Evolutionary conservation across 495 filamentous ascomycete species (phyloP).

Genomic region (Penicillium lividum): DNA sequence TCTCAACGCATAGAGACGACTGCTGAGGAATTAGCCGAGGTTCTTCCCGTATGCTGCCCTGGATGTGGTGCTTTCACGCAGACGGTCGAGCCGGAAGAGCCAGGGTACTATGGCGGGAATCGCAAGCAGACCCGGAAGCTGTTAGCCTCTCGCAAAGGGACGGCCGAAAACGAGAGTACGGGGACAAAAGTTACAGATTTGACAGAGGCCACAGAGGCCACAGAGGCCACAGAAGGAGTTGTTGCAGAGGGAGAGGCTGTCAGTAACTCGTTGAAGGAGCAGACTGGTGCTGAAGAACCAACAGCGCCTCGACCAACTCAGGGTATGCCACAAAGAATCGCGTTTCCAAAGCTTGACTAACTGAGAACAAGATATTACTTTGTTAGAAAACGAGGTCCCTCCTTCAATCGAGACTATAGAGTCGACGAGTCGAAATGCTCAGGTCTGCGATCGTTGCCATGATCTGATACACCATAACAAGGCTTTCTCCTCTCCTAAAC

Average conservation of each 20-base stretch:
- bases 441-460: constrained; percentile 85
- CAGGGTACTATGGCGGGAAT: constrained; percentile 71
- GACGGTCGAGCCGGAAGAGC: constrained; percentile 61
- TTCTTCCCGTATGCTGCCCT: constrained; percentile 59
- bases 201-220: neutral
- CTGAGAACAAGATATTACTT: constrained; percentile 30
- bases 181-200: constrained; percentile 9
- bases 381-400: constrained; percentile 40
- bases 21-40: constrained; percentile 14
- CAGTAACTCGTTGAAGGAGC: constrained; percentile 10
- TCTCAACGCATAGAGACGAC: constrained; percentile 3
- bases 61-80: constrained; percentile 91
- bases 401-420: constrained; percentile 17
- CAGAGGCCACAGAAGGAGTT: neutral
- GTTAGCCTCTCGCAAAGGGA: constrained; percentile 38
- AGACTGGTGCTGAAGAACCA: constrained; percentile 8
- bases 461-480: constrained; percentile 70
- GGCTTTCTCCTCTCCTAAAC: constrained; percentile 71
- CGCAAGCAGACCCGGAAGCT: constrained; percentile 50
- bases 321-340: constrained; percentile 14
- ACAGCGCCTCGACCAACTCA: constrained; percentile 22
- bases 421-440: constrained; percentile 20
- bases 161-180: constrained; percentile 38
- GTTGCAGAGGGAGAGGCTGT: neutral
- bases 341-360: neutral